Evolutionary conservation across 108 stramenopile genomes (phyloP).

Genomic region (Cyclotella sp.): DNA sequence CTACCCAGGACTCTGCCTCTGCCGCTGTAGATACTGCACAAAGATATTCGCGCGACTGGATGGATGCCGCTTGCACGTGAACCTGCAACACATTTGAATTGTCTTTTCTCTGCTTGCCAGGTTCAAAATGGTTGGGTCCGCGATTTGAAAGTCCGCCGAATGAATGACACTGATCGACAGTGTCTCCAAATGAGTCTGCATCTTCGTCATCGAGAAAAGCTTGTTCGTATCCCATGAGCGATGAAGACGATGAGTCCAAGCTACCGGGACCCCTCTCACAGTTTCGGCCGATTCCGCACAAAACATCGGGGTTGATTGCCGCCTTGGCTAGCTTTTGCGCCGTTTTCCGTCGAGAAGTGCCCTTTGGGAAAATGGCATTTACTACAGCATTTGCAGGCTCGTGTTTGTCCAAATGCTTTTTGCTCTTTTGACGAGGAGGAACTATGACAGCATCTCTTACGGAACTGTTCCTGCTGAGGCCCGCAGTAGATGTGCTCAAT

Average conservation of each 20-base stretch:
- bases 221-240: slow-evolving; percentile 34
- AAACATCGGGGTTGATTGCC: slow-evolving; percentile 45
- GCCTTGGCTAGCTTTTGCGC: slow-evolving; percentile 51
- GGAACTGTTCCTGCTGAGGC: background rate
- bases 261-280: slow-evolving; percentile 31
- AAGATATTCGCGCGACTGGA: slow-evolving; percentile 76
- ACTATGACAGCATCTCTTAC: slow-evolving; percentile 28
- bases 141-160: slow-evolving; percentile 5
- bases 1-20: slow-evolving; percentile 87
- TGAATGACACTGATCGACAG: background rate
- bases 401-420: slow-evolving; percentile 19
- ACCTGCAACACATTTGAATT: slow-evolving; percentile 25
- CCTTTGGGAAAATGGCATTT: slow-evolving; percentile 49
- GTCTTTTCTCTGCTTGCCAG: background rate
- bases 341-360: slow-evolving; percentile 35
- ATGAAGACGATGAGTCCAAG: slow-evolving; percentile 34
- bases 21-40: slow-evolving; percentile 81
- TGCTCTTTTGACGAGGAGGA: slow-evolving; percentile 5
- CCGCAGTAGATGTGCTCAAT: slow-evolving; percentile 10
- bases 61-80: slow-evolving; percentile 40
- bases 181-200: slow-evolving; percentile 1
- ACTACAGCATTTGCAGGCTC: slow-evolving; percentile 39
- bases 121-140: slow-evolving; percentile 7
- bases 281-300: slow-evolving; percentile 34
- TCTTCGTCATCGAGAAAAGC: slow-evolving; percentile 23